Conservation (phyloP, 306 rosid genomes). For the Inga laurina region DNA sequence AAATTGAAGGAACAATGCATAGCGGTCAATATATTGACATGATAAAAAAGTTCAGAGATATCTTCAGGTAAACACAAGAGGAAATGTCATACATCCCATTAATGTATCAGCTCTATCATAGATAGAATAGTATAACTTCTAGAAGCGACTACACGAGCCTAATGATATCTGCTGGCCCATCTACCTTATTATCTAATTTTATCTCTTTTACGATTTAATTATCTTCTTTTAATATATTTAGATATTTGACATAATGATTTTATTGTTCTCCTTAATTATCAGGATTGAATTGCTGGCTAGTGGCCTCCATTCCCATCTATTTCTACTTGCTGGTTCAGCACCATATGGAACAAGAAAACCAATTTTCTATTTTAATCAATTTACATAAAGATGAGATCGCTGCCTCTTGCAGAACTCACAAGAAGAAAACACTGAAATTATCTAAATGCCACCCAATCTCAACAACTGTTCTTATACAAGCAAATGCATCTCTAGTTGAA, state of each 20-base stretch:
- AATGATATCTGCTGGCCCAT: neutral
- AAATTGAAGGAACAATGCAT: constrained; percentile 8
- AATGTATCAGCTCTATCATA: neutral
- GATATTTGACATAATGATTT: neutral
- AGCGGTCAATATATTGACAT: neutral
- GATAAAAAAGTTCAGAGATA: neutral
- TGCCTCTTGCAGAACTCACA: neutral
- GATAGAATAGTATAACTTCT: neutral
- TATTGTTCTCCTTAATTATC: neutral
- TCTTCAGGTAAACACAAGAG: neutral
- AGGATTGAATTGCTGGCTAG: neutral
- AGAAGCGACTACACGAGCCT: neutral
- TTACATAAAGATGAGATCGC: neutral
- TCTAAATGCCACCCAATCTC: neutral
- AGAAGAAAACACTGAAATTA: neutral
- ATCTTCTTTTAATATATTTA: neutral
- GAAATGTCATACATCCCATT: neutral
- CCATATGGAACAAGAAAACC: neutral
- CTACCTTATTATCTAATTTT: neutral
- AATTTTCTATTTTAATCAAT: neutral
- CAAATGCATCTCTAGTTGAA: constrained; percentile 1
- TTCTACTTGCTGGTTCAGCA: neutral
- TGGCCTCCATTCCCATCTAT: neutral
- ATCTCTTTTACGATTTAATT: neutral
- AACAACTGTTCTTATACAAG: neutral